phyloP scores from a whole-genome alignment of 257 asterid genomes.

The Perilla frutescens region DNA sequence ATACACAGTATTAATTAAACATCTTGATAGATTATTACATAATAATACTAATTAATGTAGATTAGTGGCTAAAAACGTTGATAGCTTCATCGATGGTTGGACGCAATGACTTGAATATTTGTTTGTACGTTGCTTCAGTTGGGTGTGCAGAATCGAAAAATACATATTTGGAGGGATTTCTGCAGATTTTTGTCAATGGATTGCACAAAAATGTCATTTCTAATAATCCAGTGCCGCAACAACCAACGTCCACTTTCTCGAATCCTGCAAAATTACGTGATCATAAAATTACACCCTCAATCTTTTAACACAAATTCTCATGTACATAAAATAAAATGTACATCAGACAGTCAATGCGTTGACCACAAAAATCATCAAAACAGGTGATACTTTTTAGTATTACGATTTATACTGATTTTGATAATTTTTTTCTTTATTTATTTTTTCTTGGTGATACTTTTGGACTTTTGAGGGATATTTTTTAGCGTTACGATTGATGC shows the following conservation, averaged over 20 bases:
- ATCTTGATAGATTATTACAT: background rate
- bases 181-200: conserved; percentile 39
- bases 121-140: conserved; percentile 48
- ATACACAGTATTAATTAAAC: background rate
- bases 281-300: too few species aligned
- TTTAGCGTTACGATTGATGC: too few species aligned
- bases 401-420: too few species aligned
- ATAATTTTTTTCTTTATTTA: too few species aligned
- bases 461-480: too few species aligned
- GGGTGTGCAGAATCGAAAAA: conserved; percentile 74
- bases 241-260: conserved; percentile 47
- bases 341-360: too few species aligned
- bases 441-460: too few species aligned
- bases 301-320: too few species aligned
- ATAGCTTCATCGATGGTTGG: conserved; percentile 49
- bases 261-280: conserved; percentile 42
- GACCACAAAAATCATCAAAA: too few species aligned
- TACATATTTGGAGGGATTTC: conserved; percentile 48
- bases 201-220: conserved; percentile 59
- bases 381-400: too few species aligned
- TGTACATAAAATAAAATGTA: too few species aligned
- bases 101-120: conserved; percentile 41
- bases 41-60: background rate
- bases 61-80: background rate
- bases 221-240: conserved; percentile 66